These are phyloP conservation scores for Metschnikowia gruessii DNA, from an alignment of 805 yeast species.

Conservation along the genomic window DNA sequence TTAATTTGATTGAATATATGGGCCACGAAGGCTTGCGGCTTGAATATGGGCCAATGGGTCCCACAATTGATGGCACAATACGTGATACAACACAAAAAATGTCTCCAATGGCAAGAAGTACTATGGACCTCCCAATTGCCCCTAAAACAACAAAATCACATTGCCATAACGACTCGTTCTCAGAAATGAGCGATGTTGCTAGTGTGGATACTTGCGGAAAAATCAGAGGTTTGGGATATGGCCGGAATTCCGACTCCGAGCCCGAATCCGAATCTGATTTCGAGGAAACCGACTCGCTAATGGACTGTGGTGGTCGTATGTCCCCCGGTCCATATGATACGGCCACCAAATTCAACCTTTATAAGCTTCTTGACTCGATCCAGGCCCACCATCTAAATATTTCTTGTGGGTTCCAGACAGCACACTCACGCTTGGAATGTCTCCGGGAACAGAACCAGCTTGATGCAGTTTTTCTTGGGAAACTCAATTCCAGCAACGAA, in stretches of 20 bases:
- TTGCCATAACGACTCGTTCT: not conserved
- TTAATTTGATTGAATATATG: slow-evolving; percentile 7
- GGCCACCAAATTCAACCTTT: slow-evolving; percentile 10
- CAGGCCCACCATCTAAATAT: slow-evolving; percentile 13
- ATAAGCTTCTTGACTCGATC: slow-evolving; percentile 13
- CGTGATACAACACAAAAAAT: too few species aligned
- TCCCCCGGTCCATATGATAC: not conserved
- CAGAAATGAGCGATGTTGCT: slow-evolving; percentile 3
- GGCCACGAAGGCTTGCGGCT: slow-evolving; percentile 6
- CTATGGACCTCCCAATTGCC: too few species aligned
- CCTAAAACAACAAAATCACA: not conserved
- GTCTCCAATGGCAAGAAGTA: too few species aligned
- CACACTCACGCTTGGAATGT: slow-evolving; percentile 8
- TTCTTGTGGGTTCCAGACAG: slow-evolving; percentile 7
- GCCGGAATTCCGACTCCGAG: too few species aligned
- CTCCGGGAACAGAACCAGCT: slow-evolving; percentile 14
- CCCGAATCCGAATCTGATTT: slow-evolving; percentile 16
- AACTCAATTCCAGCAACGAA: slow-evolving; percentile 15
- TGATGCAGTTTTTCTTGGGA: slow-evolving; percentile 16
- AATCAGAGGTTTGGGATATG: not conserved
- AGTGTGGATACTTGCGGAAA: slow-evolving; percentile 7
- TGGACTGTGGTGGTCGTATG: slow-evolving; percentile 15
- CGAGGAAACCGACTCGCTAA: slow-evolving; percentile 23
- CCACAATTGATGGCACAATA: not conserved
- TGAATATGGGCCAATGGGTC: slow-evolving; percentile 1